Evolutionary conservation across 2,329 filamentous ascomycete genomes (phyloP).

Genomic region (Westerdykella sp.): DNA sequence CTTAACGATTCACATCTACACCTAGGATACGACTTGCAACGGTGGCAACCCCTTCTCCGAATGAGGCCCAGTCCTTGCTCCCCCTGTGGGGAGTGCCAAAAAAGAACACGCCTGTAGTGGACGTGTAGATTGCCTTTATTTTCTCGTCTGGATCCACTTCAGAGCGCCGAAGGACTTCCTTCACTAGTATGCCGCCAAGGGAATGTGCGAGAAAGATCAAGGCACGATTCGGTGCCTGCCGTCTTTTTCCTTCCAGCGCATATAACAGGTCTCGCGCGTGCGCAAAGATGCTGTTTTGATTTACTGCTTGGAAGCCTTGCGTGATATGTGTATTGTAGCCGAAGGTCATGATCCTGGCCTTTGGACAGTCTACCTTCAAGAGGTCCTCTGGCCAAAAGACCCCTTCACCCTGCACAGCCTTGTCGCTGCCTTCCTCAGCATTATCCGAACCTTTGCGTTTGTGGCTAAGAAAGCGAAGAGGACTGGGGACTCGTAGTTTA

Average conservation of each 20-base stretch:
- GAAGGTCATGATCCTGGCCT: constrained; percentile 23
- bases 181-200: neutral
- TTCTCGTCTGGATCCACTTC: neutral
- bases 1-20: neutral
- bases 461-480: no score
- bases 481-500: no score
- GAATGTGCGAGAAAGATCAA: neutral
- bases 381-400: constrained; percentile 25
- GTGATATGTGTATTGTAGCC: constrained; percentile 13
- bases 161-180: constrained; percentile 1
- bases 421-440: constrained; percentile 1
- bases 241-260: neutral
- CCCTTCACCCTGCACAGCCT: constrained; percentile 3
- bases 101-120: neutral
- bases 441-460: no score
- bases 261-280: constrained; percentile 6
- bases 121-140: neutral
- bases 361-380: constrained; percentile 19
- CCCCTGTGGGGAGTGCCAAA: constrained; percentile 1
- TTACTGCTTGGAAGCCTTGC: constrained; percentile 4
- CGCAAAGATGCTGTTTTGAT: constrained; percentile 7
- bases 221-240: neutral
- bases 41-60: neutral
- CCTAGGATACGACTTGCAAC: neutral
- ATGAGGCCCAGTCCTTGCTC: neutral